Evolutionary conservation across 2,329 filamentous ascomycete genomes (phyloP), one percentile per base, ranked within the genome.

Genomic region (Harringtonia lauricola): DNA sequence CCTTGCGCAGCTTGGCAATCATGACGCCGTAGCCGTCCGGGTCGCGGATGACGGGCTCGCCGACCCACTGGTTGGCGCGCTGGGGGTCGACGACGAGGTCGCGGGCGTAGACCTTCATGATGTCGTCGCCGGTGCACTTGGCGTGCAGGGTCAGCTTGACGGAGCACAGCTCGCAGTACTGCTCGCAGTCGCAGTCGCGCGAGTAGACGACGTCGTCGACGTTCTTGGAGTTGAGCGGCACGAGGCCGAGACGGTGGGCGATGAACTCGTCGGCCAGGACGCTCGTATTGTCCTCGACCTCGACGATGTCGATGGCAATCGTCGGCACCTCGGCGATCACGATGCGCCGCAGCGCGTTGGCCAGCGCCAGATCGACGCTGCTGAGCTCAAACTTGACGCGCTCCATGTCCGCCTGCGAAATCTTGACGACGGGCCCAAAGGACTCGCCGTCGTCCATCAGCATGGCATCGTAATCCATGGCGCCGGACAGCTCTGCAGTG

Each of bases 251-350:
- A 37, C 90, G 83, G 64, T 96, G 90, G 39, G 86, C 83, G 53
- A 98, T 81, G 64, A 96, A 95, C 64, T 98, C 90, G 64, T 98
- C 90, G 48, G 90, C 86, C 14, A 96, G 79, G 5, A 95, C 89
- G n/a, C 89, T 94, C 46, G 84, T 94, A 70, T 98, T 98, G 57
- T 75, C 76, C 58, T 94, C 82, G 52, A 98, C 81, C 63, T 96
- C 87, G 50, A 96, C 89, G 14, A 95, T 76, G 58, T 98, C 90
- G 62, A 96, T 89, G 50, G 92, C 89, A 55, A 96, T 81, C 21
- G 87, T 95, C 12, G 90, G 89, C 47, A 98, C 85, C 66, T 98
- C 90, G 56, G 87, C 86, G 52, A 95, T 81, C 67, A 96, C 90
- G 47, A 87, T 75, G 59, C 90, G 86, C 49, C 90, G 89, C 49